Conservation (phyloP, 1,284 basidiomycete genomes). For the Anthracocystis panici-leucophaei region DNA sequence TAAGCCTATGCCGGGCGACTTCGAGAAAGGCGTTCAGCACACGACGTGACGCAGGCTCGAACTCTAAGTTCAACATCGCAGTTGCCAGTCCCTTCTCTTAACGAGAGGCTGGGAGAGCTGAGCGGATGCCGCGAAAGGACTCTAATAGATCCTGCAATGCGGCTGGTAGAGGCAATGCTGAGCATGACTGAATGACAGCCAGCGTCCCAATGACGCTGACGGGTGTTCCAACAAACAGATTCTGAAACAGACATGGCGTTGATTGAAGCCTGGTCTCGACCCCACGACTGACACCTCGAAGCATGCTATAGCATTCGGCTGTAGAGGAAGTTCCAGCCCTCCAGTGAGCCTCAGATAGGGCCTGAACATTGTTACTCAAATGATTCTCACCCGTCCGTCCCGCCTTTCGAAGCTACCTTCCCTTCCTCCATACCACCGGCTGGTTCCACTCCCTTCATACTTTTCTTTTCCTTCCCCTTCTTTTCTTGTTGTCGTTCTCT, state of each 20-base stretch:
- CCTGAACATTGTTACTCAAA: slow-evolving; percentile 8
- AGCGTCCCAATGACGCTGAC: slow-evolving; percentile 3
- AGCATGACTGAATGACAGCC: neutral
- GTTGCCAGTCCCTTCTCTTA: neutral
- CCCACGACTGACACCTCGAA: neutral
- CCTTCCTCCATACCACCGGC: slow-evolving; percentile 46
- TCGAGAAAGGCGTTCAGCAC: neutral
- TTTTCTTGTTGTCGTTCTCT: slow-evolving; percentile 3
- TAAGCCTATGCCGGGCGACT: neutral
- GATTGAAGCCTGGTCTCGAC: slow-evolving; percentile 3
- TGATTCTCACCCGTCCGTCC: slow-evolving; percentile 7
- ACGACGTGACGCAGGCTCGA: neutral
- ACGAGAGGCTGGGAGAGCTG: neutral
- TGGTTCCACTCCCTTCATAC: slow-evolving; percentile 34
- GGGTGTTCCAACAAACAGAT: slow-evolving; percentile 3
- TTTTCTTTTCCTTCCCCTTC: slow-evolving; percentile 1
- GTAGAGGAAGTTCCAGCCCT: neutral
- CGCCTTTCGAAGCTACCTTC: slow-evolving; percentile 16
- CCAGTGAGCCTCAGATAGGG: no score
- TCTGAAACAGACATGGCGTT: slow-evolving; percentile 19
- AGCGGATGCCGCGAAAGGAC: neutral
- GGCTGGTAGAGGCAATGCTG: neutral
- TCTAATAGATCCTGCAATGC: neutral
- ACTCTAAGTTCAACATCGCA: slow-evolving; percentile 6
- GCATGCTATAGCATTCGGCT: neutral